Conservation (phyloP, 257 asterid species). For the Ocimum tenuiflorum region DNA sequence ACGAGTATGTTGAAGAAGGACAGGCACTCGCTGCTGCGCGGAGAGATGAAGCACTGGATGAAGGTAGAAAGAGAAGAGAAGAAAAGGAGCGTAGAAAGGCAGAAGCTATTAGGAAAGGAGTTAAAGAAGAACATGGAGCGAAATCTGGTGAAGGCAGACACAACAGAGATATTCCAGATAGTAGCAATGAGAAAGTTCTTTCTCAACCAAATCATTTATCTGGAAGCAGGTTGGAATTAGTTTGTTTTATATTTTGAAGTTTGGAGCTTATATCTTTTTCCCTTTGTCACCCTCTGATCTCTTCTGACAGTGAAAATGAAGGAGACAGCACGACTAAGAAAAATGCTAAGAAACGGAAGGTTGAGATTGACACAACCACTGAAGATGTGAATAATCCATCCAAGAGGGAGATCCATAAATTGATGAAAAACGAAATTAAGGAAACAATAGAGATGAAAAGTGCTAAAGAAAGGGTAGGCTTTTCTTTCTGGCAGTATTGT, state of each 20-base stretch:
- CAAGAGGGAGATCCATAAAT: conserved; percentile 65
- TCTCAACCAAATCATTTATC: conserved; percentile 37
- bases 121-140: conserved; percentile 18
- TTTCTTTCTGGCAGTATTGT: not conserved
- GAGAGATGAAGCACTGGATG: conserved; percentile 82
- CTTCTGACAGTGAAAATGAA: conserved; percentile 48
- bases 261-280: not conserved
- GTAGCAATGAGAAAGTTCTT: conserved; percentile 21
- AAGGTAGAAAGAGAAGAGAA: conserved; percentile 85
- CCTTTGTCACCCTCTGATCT: conserved; percentile 11
- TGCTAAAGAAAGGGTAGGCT: conserved; percentile 62
- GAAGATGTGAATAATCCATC: conserved; percentile 48
- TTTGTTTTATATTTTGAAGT: not conserved
- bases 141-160: conserved; percentile 26
- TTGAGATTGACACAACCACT: conserved; percentile 26
- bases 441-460: conserved; percentile 60
- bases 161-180: conserved; percentile 33
- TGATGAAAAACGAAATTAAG: conserved; percentile 72
- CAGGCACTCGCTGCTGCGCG: conserved; percentile 82
- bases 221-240: conserved; percentile 45
- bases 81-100: conserved; percentile 60
- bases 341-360: conserved; percentile 46
- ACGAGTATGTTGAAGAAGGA: conserved; percentile 67
- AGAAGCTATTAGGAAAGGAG: conserved; percentile 34
- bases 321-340: conserved; percentile 34